Evolutionary conservation across 306 rosid genomes (phyloP), one percentile per base, ranked within the genome.

Genomic region (Vigna angularis): DNA sequence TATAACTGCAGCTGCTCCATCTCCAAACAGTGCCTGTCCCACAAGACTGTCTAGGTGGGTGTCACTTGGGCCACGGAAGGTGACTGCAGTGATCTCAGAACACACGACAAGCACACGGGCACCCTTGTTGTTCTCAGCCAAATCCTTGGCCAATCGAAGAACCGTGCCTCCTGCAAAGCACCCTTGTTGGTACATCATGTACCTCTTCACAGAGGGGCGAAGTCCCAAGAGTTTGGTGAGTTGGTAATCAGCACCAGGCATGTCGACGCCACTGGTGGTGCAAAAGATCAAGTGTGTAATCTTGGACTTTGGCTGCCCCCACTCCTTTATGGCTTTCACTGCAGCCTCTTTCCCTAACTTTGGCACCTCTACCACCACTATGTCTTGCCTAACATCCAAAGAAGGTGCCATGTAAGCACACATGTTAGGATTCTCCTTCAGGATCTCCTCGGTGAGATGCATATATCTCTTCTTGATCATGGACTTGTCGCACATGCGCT

Each of bases 261-360:
- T 91, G 79, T 91, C 97, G 0, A 89, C 91, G 59, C 97, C 97
- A 70, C 94, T 88, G 0, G 89, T 87, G 70, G 97, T 91, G 84
- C 94, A 90, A 64, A 91, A 85, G 55, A 91, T 84, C 3, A 91
- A 24, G 56, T 88, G 94, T 10, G 94, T 91, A 24, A 91, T 88
- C 78, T 91, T 90, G 20, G 97, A 89, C 32, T 30, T 30, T 30
- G 32, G 32, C 5, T 30, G 5, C 32, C 32, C 32, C 32, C 32
- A 30, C 32, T 30, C 32, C 32, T 30, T 30, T 30, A 30, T 30
- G 32, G 32, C 32, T 4, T 30, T 30, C 32, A 30, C 32, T 30
- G 32, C 32, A 30, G 32, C 32, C 32, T 30, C 32, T 30, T 30
- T 30, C 5, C 32, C 32, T 30, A 30, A 4, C 32, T 30, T 30